Evolutionary conservation across 495 filamentous ascomycete genomes (phyloP), one percentile per base, ranked within the genome.

Genomic region (Chaetomidium leptoderma): DNA sequence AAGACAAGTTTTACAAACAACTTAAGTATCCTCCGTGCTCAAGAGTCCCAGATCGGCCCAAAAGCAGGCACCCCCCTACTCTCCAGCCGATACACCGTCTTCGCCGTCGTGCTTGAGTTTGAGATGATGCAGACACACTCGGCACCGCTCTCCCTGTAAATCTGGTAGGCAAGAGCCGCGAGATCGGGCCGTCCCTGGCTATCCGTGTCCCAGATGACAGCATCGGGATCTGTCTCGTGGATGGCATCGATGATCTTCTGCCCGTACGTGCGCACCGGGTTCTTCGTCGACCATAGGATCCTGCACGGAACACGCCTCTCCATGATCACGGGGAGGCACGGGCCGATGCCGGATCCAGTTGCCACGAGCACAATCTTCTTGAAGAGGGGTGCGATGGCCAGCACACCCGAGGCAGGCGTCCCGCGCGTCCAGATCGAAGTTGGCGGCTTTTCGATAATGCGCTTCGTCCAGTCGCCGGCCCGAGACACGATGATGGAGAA

Each of bases 11-110:
- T n/a, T n/a, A n/a, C n/a, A n/a, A n/a, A n/a, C n/a, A n/a, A n/a
- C n/a, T n/a, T n/a, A n/a, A n/a, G n/a, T n/a, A n/a, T n/a, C n/a
- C n/a, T n/a, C n/a, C n/a, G n/a, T n/a, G n/a, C n/a, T n/a, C n/a
- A n/a, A n/a, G n/a, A n/a, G n/a, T 90, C 87, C 67, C 86, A 90
- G 63, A 90, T 86, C 14, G 86, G 80, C 16, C 86, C 87, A 71
- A 78, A 89, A 11, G 85, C 85, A 27, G 83, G 80, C 35, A 87
- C 70, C 1, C 85, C 83, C 53, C 81, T 73, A 32, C 74, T 76
- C 70, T 90, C 85, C 54, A 90, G 72, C 36, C 79, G 80, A 70
- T 83, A 86, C 5, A 87, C 82, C 11, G 88, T 71, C 63, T 78
- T 77, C 59, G 75, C 74, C 39, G 86, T 89, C 46, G 87, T 69